A percentile compares a stretch with the other conserved stretches of the same genome.
These are phyloP conservation scores for Phaeolepiota aurea DNA, from an alignment of 768 basidiomycete species.

Conservation along the genomic window DNA sequence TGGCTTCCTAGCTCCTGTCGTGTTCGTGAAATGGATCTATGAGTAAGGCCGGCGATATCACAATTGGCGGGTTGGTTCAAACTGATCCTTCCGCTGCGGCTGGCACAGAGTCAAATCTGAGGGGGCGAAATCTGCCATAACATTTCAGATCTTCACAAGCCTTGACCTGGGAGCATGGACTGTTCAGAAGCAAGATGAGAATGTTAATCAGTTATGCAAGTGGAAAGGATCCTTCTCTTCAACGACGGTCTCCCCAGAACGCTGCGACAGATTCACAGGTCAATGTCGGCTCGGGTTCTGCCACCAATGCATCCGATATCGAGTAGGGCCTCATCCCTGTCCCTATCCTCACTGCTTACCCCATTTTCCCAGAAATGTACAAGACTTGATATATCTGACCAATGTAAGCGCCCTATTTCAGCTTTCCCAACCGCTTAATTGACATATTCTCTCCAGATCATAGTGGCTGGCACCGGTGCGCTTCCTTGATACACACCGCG, in stretches of 20 bases:
- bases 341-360: slow-evolving; percentile 1
- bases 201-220: too few relatives aligned
- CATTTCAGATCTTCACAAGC: too few relatives aligned
- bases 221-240: slow-evolving; percentile 24
- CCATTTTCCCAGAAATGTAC: slow-evolving; percentile 43
- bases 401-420: slow-evolving; percentile 67
- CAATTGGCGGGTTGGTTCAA: too few relatives aligned
- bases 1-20: too few relatives aligned
- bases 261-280: slow-evolving; percentile 20
- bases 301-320: slow-evolving; percentile 30
- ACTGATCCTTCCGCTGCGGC: too few relatives aligned
- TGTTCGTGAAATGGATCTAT: too few relatives aligned
- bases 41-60: too few relatives aligned
- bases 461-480: slow-evolving; percentile 52
- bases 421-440: too few relatives aligned
- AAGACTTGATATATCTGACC: slow-evolving; percentile 73
- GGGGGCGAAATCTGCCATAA: too few relatives aligned
- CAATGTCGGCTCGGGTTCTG: slow-evolving; percentile 22
- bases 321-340: slow-evolving; percentile 23
- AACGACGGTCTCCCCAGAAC: slow-evolving; percentile 26
- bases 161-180: too few relatives aligned
- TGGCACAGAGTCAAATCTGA: too few relatives aligned
- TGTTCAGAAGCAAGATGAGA: too few relatives aligned
- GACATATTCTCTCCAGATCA: slow-evolving; percentile 51
- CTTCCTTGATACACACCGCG: not conserved